phyloP scores from a whole-genome alignment of 2,329 filamentous ascomycete species.

The Neonectria hederae region DNA sequence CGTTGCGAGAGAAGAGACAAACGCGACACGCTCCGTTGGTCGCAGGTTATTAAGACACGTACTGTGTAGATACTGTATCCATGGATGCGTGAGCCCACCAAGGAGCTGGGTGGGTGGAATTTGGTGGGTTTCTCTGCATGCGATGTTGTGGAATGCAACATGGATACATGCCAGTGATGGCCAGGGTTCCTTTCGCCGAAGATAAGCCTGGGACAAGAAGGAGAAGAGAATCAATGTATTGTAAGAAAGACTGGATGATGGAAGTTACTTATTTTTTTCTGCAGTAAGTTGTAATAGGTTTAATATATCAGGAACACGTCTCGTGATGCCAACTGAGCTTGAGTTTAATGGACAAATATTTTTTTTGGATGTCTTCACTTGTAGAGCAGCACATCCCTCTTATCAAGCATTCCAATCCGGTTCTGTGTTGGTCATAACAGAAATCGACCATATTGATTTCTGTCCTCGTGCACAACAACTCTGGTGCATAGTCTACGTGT shows the following conservation, averaged over 20 bases:
- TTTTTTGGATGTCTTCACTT: not conserved
- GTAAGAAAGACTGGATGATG: not conserved
- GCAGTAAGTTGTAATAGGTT: not conserved
- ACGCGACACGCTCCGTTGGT: not conserved
- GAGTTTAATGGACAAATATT: not conserved
- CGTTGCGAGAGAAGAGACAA: not conserved
- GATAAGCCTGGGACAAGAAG: not conserved
- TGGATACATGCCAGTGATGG: not conserved
- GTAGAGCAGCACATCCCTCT: not conserved
- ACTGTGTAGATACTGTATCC: constrained; percentile 1
- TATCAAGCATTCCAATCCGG: not conserved
- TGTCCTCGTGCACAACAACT: not conserved
- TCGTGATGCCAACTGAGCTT: no score
- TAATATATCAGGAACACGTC: not conserved
- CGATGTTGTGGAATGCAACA: not conserved
- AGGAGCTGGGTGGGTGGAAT: not conserved
- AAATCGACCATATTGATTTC: not conserved
- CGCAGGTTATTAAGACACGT: not conserved
- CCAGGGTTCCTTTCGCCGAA: not conserved
- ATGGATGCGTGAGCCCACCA: not conserved
- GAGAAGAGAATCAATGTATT: not conserved
- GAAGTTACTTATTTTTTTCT: not conserved
- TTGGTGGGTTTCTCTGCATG: not conserved
- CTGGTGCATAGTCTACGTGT: not conserved
- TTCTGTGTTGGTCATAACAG: not conserved